Conservation (phyloP, 352 stramenopile species). For the Pythium myriotylum region DNA sequence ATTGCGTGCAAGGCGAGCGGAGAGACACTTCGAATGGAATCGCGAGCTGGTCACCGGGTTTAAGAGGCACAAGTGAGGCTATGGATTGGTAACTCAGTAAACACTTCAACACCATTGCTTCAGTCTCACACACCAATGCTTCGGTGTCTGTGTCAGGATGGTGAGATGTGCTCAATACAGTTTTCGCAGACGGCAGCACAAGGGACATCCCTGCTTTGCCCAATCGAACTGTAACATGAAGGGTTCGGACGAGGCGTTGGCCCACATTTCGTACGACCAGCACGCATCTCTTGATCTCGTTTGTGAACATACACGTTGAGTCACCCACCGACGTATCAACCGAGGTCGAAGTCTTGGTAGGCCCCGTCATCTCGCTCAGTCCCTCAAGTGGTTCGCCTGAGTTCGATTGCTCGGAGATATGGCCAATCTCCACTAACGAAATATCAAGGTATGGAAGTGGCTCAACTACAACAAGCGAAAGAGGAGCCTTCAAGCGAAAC, state of each 20-base stretch:
- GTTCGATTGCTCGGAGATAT: constrained; percentile 20
- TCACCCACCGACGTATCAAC: background rate
- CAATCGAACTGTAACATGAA: constrained; percentile 27
- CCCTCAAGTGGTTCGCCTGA: background rate
- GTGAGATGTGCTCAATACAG: constrained; percentile 8
- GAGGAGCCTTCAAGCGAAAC: constrained; percentile 33
- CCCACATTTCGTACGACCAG: constrained; percentile 57
- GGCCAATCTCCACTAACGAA: constrained; percentile 48
- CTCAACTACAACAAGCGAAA: constrained; percentile 44
- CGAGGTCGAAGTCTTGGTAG: background rate
- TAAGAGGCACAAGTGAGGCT: constrained; percentile 17
- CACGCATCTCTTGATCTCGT: constrained; percentile 61
- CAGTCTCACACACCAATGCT: constrained; percentile 15
- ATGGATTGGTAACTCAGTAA: background rate
- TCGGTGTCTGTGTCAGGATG: background rate
- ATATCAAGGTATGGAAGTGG: constrained; percentile 51
- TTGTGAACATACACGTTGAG: constrained; percentile 66
- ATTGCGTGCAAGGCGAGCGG: background rate
- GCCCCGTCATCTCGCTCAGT: background rate
- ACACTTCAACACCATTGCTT: constrained; percentile 20
- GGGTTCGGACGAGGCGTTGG: constrained; percentile 39
- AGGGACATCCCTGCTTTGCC: constrained; percentile 8
- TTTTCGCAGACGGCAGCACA: background rate
- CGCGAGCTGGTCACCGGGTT: constrained; percentile 18
- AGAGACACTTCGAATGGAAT: constrained; percentile 33